Evolutionary conservation across 176 grass and related monocot species (phyloP).

Genomic region (Lolium perenne): DNA sequence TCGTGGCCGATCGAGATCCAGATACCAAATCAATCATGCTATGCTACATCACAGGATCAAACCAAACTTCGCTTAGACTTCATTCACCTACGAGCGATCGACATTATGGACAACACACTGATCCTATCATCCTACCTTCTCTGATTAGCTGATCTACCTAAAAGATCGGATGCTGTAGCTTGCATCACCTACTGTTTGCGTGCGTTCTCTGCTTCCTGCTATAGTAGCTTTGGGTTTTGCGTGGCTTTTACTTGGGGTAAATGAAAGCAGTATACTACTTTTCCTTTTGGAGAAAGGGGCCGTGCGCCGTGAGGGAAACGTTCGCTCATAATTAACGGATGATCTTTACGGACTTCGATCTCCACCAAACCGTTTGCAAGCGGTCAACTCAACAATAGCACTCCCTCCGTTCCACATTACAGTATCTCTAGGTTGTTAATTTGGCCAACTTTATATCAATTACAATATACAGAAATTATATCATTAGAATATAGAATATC

Average conservation of each 20-base stretch:
- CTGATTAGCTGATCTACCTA: not conserved
- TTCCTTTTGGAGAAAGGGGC: not conserved
- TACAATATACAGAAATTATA: too few relatives aligned
- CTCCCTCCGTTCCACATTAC: too few relatives aligned
- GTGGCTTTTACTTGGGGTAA: not conserved
- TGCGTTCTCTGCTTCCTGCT: not conserved
- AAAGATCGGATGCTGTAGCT: not conserved
- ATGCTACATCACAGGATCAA: not conserved
- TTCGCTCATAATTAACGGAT: not conserved
- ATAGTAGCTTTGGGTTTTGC: not conserved
- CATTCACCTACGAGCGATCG: not conserved
- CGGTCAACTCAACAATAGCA: not conserved
- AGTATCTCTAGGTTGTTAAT: too few relatives aligned
- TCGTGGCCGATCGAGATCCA: not conserved
- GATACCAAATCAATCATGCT: not conserved
- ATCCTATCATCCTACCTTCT: not conserved
- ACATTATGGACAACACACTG: not conserved
- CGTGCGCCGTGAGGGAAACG: not conserved
- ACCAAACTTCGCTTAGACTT: not conserved
- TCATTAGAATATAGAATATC: too few relatives aligned
- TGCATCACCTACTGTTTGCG: not conserved
- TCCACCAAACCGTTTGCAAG: not conserved
- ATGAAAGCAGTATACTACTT: not conserved
- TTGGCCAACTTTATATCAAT: too few relatives aligned
- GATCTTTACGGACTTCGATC: not conserved